Percentiles rank a stretch among this genome's conserved stretches.
Evolutionary conservation across 768 basidiomycete genomes (phyloP).

Genomic region (Mycena vitilis): DNA sequence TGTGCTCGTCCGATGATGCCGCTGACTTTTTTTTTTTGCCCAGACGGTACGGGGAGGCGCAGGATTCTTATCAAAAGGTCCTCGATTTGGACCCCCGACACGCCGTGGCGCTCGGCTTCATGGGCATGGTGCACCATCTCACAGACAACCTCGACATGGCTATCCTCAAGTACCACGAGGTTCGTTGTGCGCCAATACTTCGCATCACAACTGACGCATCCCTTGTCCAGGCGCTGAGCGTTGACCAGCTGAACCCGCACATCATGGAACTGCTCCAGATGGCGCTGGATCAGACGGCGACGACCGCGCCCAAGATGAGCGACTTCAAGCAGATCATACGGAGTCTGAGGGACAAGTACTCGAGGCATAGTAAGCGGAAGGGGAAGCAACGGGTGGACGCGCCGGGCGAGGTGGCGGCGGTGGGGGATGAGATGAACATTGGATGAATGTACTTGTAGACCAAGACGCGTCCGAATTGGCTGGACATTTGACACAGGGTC

Average conservation of each 20-base stretch:
- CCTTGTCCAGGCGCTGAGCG: constrained; percentile 69
- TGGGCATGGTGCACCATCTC: constrained; percentile 91
- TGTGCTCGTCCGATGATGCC: not conserved
- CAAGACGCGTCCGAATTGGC: not conserved
- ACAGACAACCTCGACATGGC: constrained; percentile 80
- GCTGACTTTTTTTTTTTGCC: constrained; percentile 22
- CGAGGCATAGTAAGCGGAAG: constrained; percentile 40
- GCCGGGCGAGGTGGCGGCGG: constrained; percentile 27
- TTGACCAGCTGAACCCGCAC: constrained; percentile 87
- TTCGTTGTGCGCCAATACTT: constrained; percentile 46
- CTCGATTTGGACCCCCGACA: constrained; percentile 90
- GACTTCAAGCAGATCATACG: constrained; percentile 47
- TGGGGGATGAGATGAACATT: constrained; percentile 45
- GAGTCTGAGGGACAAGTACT: constrained; percentile 48
- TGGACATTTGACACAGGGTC: too few species aligned
- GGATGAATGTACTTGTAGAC: constrained; percentile 37
- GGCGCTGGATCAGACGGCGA: constrained; percentile 69
- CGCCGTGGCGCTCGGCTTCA: constrained; percentile 82
- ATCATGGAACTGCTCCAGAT: constrained; percentile 85
- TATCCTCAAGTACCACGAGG: constrained; percentile 94
- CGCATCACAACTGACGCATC: constrained; percentile 5
- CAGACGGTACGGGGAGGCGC: constrained; percentile 73
- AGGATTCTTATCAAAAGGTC: constrained; percentile 79
- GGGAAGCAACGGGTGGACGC: constrained; percentile 43
- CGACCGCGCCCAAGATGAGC: constrained; percentile 34